phyloP scores from a whole-genome alignment of 148 eudicot species.

The Dysphania ambrosioides region DNA sequence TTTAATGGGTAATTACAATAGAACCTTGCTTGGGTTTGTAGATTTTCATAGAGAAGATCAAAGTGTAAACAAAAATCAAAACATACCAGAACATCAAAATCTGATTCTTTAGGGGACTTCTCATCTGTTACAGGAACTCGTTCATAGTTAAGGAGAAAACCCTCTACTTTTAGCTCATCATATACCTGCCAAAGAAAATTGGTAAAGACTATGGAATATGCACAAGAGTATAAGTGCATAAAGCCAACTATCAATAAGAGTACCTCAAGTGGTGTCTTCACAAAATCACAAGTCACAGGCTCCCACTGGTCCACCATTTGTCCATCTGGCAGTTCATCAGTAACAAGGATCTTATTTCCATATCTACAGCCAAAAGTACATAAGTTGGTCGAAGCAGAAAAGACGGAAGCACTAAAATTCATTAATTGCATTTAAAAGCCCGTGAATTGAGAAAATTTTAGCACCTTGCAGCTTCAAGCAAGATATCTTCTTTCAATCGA shows the following conservation, averaged over 20 bases:
- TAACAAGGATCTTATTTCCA: conserved; percentile 85
- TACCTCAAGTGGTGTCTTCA: conserved; percentile 91
- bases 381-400: conserved; percentile 8
- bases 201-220: conserved; percentile 14
- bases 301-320: conserved; percentile 99
- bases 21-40: not conserved
- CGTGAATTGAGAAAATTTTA: conserved; percentile 6
- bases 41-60: not conserved
- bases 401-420: not conserved
- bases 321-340: conserved; percentile 97
- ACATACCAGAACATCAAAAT: conserved; percentile 87
- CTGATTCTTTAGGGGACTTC: conserved; percentile 93
- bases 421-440: not conserved
- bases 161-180: conserved; percentile 59
- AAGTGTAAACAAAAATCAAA: conserved; percentile 4
- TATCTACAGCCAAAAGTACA: conserved; percentile 48
- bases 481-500: conserved; percentile 84
- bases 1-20: not conserved
- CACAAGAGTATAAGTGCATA: not conserved
- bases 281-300: conserved; percentile 70
- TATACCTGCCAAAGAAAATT: conserved; percentile 58
- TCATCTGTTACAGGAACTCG: conserved; percentile 95
- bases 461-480: conserved; percentile 87
- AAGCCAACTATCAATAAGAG: not conserved
- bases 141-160: conserved; percentile 79